These are phyloP conservation scores for Hortaea werneckii DNA, from an alignment of 2,329 filamentous ascomycete genomes.

Conservation along the genomic window DNA sequence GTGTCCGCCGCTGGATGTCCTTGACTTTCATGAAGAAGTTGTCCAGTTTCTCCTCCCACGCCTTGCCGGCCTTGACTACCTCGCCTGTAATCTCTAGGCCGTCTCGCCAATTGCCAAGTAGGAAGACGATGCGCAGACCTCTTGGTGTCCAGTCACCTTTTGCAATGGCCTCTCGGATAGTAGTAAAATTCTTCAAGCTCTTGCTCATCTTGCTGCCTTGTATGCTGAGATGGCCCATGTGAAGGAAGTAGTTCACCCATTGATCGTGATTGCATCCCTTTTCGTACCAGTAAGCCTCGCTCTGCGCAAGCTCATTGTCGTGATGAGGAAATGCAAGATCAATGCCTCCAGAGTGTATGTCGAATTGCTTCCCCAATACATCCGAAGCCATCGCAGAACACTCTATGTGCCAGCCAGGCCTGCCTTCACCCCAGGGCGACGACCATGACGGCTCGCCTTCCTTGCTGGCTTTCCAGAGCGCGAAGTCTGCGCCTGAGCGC, in stretches of 20 bases:
- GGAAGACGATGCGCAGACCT: conserved; percentile 72
- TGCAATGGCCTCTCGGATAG: conserved; percentile 71
- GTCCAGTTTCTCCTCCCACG: conserved; percentile 72
- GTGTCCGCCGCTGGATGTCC: conserved; percentile 30
- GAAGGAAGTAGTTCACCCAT: conserved; percentile 93
- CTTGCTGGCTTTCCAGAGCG: conserved; percentile 87
- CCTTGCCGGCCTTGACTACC: conserved; percentile 58
- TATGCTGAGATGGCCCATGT: conserved; percentile 89
- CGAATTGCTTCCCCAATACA: conserved; percentile 72
- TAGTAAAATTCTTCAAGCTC: conserved; percentile 89
- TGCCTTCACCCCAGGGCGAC: conserved; percentile 75
- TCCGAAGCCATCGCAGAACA: conserved; percentile 93
- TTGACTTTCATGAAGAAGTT: conserved; percentile 55
- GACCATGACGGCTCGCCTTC: conserved; percentile 85
- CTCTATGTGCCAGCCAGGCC: conserved; percentile 95
- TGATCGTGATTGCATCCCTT: conserved; percentile 38
- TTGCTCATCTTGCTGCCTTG: conserved; percentile 94
- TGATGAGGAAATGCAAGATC: conserved; percentile 88
- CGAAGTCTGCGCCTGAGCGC: conserved; percentile 72
- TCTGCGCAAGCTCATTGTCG: conserved; percentile 86
- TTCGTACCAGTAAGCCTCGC: conserved; percentile 66
- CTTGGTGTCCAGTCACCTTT: conserved; percentile 64
- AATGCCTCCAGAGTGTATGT: conserved; percentile 87
- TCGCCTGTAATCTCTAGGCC: conserved; percentile 84
- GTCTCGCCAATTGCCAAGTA: conserved; percentile 82